Conservation (phyloP, 208 protist species). For the Acanthamoeba quina region DNA sequence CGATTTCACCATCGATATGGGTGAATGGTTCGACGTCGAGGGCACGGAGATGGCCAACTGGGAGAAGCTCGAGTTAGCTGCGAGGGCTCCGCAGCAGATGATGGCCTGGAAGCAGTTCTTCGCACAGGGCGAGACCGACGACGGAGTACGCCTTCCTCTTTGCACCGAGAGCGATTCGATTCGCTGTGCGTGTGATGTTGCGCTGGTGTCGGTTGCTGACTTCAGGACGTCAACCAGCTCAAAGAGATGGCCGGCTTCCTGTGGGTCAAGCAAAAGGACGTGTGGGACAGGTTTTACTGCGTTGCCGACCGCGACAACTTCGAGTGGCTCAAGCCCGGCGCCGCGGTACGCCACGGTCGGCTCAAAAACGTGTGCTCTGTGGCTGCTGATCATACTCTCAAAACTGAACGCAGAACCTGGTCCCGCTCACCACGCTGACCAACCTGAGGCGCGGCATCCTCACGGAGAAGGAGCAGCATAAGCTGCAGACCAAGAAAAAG, state of each 20-base stretch:
- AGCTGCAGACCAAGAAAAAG: too few species aligned
- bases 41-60: not conserved
- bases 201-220: too few species aligned
- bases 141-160: not conserved
- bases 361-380: too few species aligned
- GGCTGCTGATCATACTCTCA: not conserved
- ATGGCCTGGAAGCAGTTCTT: not conserved
- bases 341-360: conserved; percentile 43
- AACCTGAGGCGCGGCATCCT: too few species aligned
- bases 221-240: too few species aligned
- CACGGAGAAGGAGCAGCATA: too few species aligned
- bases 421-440: too few species aligned
- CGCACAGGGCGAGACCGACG: not conserved
- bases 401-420: not conserved
- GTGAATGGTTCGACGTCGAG: not conserved
- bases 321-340: conserved; percentile 60
- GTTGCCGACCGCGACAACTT: not conserved
- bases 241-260: too few species aligned
- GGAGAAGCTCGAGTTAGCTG: conserved; percentile 1
- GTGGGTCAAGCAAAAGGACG: conserved; percentile 56
- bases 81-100: not conserved
- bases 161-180: too few species aligned
- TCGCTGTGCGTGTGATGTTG: too few species aligned
- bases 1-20: not conserved
- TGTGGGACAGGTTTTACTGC: conserved; percentile 51